These are phyloP conservation scores for Iris macrosiphon DNA, from an alignment of 106 monocot genomes.

Conservation along the genomic window DNA sequence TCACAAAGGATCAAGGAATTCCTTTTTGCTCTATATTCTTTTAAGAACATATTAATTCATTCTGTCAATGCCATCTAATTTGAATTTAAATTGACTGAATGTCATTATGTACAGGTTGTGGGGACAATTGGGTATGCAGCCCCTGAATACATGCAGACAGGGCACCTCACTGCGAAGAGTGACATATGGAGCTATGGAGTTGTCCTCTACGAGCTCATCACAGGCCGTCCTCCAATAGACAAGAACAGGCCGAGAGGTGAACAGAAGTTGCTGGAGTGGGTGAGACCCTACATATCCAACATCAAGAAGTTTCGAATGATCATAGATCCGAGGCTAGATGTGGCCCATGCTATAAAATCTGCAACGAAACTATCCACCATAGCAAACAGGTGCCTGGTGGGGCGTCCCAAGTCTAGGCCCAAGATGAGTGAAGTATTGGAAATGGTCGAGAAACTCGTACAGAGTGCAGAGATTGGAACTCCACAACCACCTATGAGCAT, in stretches of 20 bases:
- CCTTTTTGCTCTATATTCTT: too few species aligned
- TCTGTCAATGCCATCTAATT: too few species aligned
- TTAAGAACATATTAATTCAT: too few species aligned
- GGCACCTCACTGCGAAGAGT: slow-evolving; percentile 60
- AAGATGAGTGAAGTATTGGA: slow-evolving; percentile 74
- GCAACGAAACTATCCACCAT: slow-evolving; percentile 47
- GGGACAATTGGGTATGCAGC: slow-evolving; percentile 86
- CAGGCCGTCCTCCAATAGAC: slow-evolving; percentile 64
- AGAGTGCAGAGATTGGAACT: slow-evolving; percentile 18
- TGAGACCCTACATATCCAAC: slow-evolving; percentile 61
- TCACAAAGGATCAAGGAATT: too few species aligned
- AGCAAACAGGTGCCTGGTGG: slow-evolving; percentile 59
- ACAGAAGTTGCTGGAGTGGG: slow-evolving; percentile 86
- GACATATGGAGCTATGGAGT: slow-evolving; percentile 89
- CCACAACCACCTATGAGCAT: slow-evolving; percentile 31
- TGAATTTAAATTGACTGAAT: too few species aligned
- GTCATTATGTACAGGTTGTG: too few species aligned
- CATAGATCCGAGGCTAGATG: slow-evolving; percentile 60
- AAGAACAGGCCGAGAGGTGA: slow-evolving; percentile 61
- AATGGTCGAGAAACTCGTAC: slow-evolving; percentile 42
- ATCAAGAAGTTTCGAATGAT: slow-evolving; percentile 56
- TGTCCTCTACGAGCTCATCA: slow-evolving; percentile 82
- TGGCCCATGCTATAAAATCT: slow-evolving; percentile 48
- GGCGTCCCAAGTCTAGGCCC: slow-evolving; percentile 50
- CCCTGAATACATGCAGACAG: slow-evolving; percentile 84